phyloP scores from a whole-genome alignment of 257 asterid genomes.

The Solanum lycopersicoides region DNA sequence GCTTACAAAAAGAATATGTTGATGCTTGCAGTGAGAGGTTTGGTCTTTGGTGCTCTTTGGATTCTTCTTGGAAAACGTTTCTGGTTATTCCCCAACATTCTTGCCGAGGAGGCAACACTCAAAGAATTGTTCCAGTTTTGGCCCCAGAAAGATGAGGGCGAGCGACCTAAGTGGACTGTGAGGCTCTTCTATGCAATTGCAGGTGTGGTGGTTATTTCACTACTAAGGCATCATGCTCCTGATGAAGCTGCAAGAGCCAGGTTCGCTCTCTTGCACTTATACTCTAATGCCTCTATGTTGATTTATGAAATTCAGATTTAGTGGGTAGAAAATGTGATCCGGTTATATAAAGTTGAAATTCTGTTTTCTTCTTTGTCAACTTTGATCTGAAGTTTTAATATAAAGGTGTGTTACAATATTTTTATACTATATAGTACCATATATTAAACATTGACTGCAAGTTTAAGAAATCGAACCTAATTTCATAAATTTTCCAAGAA shows the following conservation, averaged over 20 bases:
- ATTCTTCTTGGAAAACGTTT: conserved; percentile 78
- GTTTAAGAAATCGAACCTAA: background rate
- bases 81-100: conserved; percentile 98
- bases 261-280: conserved; percentile 22
- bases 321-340: background rate
- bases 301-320: background rate
- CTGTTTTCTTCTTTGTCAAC: background rate
- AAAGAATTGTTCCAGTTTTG: conserved; percentile 95
- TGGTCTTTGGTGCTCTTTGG: conserved; percentile 73
- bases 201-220: conserved; percentile 47
- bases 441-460: background rate
- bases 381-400: background rate
- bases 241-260: conserved; percentile 99
- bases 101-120: conserved; percentile 97
- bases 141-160: conserved; percentile 94
- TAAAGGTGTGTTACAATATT: background rate
- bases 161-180: conserved; percentile 92
- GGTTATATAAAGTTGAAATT: background rate
- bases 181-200: conserved; percentile 70
- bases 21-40: conserved; percentile 64
- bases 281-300: background rate
- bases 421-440: background rate
- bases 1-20: background rate
- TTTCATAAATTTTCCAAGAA: background rate
- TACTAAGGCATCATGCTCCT: conserved; percentile 98